Evolutionary conservation across 805 yeast species (phyloP), one percentile per base, ranked within the genome.

Genomic region (Saturnispora saitoi): DNA sequence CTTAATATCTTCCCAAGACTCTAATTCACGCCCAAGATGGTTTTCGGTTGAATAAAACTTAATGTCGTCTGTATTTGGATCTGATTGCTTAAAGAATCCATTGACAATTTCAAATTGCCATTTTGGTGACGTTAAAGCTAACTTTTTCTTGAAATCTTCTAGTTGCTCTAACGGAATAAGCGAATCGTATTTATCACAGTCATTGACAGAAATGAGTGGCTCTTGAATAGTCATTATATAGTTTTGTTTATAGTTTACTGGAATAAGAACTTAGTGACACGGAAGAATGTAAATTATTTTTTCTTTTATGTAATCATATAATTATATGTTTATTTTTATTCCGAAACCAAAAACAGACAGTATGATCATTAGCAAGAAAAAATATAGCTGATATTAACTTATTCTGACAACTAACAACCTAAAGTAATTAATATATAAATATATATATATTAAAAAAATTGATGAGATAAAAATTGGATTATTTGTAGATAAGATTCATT

Each of bases 61-160:
- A 42, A 64, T 48, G 51, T 77, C 82, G 49, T 77, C 75, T 0
- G 77, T 73, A 1, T 50, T 53, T 0, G 57, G 51, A 47, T 69
- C 73, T 4, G 72, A 57, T 56, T 77, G 81, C 50, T 67, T 67
- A 65, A 77, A 77, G 48, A 76, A 72, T 0, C 80, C 81, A 0
- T 60, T 63, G 4, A 75, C 77, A 9, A 68, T 68, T 73, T 75
- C 54, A 76, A 76, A 9, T 52, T 56, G 78, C 79, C 77, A 41
- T 60, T 53, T 9, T 30, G 12, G 34, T 52, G 50, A n/a, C 47
- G 32, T 32, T 43, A 34, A 1, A 38, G 31, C 3, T 60, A 51
- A 12, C 46, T 30, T 17, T 38, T 32, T 34, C 22, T 17, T 34
- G 38, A 17, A 34, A 8, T 34, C 38, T 10, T 34, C 38, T 9